A percentile compares a stretch with the other conserved stretches of the same genome.
phyloP scores from a whole-genome alignment of 495 filamentous ascomycete species.

The Annulohypoxylon moriforme region DNA sequence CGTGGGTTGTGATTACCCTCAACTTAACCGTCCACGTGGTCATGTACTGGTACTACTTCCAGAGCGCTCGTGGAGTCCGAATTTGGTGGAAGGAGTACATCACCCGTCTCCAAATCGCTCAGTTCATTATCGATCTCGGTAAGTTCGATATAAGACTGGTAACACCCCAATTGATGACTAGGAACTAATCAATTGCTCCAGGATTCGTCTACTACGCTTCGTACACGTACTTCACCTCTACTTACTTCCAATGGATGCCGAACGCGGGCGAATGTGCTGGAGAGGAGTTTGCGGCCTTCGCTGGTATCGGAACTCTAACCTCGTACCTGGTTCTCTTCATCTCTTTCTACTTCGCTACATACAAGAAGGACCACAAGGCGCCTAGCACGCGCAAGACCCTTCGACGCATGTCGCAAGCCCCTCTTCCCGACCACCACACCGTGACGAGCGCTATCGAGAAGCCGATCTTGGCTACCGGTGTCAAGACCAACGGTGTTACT shows the following conservation, averaged over 20 bases:
- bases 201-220: slow-evolving; percentile 96
- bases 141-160: slow-evolving; percentile 45
- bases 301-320: slow-evolving; percentile 89
- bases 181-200: slow-evolving; percentile 50
- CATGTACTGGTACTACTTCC: slow-evolving; percentile 86
- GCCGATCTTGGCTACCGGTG: slow-evolving; percentile 55
- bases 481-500: slow-evolving; percentile 62
- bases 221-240: slow-evolving; percentile 92
- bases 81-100: slow-evolving; percentile 96
- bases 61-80: slow-evolving; percentile 79
- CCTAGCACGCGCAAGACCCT: slow-evolving; percentile 67
- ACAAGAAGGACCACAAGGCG: slow-evolving; percentile 84
- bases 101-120: slow-evolving; percentile 84
- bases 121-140: slow-evolving; percentile 85
- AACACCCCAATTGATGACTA: neutral
- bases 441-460: slow-evolving; percentile 52
- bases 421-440: slow-evolving; percentile 61
- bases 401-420: slow-evolving; percentile 65
- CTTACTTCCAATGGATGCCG: slow-evolving; percentile 88
- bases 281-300: slow-evolving; percentile 96
- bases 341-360: slow-evolving; percentile 97
- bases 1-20: slow-evolving; percentile 80
- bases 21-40: slow-evolving; percentile 84
- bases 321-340: slow-evolving; percentile 98
- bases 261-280: slow-evolving; percentile 88